A percentile compares a stretch with the other conserved stretches of the same genome.
Conservation (phyloP, 768 basidiomycete genomes). For the Serpula lacrymans region DNA sequence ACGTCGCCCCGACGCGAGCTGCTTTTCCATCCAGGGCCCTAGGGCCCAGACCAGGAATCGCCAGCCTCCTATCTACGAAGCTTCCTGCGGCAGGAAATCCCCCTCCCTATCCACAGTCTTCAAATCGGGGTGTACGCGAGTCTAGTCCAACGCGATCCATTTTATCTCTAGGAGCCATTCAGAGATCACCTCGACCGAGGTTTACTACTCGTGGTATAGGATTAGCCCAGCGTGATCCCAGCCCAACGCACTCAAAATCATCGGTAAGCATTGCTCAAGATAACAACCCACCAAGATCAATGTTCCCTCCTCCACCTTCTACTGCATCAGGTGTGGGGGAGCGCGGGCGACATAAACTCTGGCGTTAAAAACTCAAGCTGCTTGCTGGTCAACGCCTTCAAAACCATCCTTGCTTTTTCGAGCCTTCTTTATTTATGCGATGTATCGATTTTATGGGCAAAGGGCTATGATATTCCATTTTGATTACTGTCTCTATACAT, state of each 20-base stretch:
- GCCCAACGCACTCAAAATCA: constrained; percentile 33
- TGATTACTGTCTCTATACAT: no score
- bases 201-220: constrained; percentile 27
- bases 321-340: constrained; percentile 33
- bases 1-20: constrained; percentile 22
- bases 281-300: constrained; percentile 24
- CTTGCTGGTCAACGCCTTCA: no score
- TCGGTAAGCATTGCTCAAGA: constrained; percentile 22
- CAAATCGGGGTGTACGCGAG: constrained; percentile 22
- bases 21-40: constrained; percentile 22
- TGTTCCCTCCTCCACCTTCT: constrained; percentile 16
- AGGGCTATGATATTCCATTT: no score
- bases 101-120: constrained; percentile 24
- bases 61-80: constrained; percentile 36
- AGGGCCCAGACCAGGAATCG: constrained; percentile 30
- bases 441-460: no score
- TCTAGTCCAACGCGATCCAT: constrained; percentile 30
- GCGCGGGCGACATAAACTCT: constrained; percentile 43
- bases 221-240: constrained; percentile 30
- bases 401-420: no score
- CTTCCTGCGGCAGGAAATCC: constrained; percentile 21
- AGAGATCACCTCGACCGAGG: constrained; percentile 31
- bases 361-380: no score
- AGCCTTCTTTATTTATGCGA: no score
- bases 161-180: constrained; percentile 16